Conservation (phyloP, 768 basidiomycete genomes). For the Podaxis pistillaris region DNA sequence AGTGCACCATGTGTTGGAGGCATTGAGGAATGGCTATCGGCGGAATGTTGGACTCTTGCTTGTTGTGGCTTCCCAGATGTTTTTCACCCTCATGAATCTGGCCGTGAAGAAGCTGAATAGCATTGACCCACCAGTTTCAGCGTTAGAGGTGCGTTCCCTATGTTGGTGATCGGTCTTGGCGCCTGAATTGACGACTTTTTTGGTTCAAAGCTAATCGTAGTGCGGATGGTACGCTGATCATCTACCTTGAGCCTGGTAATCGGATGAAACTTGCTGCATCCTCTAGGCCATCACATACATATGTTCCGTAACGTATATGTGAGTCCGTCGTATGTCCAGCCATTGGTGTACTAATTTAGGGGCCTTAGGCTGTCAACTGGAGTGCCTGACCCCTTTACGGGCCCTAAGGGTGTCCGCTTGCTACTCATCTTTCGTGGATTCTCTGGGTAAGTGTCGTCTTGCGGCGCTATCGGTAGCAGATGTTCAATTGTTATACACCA, state of each 20-base stretch:
- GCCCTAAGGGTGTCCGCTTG: conserved; percentile 65
- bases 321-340: neutral
- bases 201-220: conserved; percentile 15
- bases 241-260: neutral
- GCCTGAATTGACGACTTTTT: neutral
- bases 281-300: conserved; percentile 17
- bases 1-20: neutral
- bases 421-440: conserved; percentile 60
- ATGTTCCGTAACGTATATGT: conserved; percentile 19
- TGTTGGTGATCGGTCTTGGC: neutral
- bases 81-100: conserved; percentile 23
- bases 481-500: neutral
- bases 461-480: neutral
- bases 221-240: conserved; percentile 16
- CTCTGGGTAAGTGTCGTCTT: conserved; percentile 46
- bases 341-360: conserved; percentile 21
- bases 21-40: neutral
- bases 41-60: conserved; percentile 20
- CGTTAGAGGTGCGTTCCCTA: conserved; percentile 18
- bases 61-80: conserved; percentile 21
- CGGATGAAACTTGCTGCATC: neutral
- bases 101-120: conserved; percentile 23
- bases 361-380: conserved; percentile 34
- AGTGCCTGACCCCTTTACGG: conserved; percentile 56
- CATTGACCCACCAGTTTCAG: conserved; percentile 23